Evolutionary conservation across 2,329 filamentous ascomycete species (phyloP).

Genomic region (Magnaporthiopsis rhizophila): DNA sequence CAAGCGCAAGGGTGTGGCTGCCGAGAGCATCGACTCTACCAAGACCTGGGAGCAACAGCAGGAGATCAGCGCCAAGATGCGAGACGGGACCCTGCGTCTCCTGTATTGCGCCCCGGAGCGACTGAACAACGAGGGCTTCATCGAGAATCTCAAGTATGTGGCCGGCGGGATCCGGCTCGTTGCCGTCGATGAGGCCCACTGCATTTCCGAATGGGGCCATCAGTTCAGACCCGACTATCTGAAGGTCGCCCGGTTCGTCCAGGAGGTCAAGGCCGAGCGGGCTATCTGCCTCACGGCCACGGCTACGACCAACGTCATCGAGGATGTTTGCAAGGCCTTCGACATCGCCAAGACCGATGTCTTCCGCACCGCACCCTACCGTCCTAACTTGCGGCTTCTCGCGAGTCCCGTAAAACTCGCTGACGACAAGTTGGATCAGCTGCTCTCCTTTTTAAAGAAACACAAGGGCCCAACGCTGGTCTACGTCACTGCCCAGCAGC

Average conservation of each 20-base stretch:
- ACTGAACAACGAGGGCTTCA: constrained; percentile 70
- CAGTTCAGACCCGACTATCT: constrained; percentile 82
- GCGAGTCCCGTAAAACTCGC: not conserved
- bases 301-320: constrained; percentile 69
- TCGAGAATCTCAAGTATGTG: constrained; percentile 61
- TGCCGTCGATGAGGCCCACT: constrained; percentile 91
- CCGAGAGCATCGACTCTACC: constrained; percentile 81
- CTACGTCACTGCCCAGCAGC: constrained; percentile 49
- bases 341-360: constrained; percentile 54
- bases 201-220: constrained; percentile 96
- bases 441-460: constrained; percentile 38
- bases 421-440: constrained; percentile 34
- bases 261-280: constrained; percentile 73
- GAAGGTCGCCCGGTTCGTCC: constrained; percentile 80
- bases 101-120: constrained; percentile 92
- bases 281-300: constrained; percentile 92
- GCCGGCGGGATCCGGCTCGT: constrained; percentile 79
- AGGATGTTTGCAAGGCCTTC: constrained; percentile 72
- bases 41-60: constrained; percentile 61
- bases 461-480: constrained; percentile 50
- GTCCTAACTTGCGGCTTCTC: constrained; percentile 74
- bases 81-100: constrained; percentile 73
- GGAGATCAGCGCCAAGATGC: constrained; percentile 69
- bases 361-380: constrained; percentile 77
- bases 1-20: constrained; percentile 57